Evolutionary conservation across 2,329 filamentous ascomycete genomes (phyloP), one percentile per base, ranked within the genome.

Genomic region (Sporothrix schenckii): DNA sequence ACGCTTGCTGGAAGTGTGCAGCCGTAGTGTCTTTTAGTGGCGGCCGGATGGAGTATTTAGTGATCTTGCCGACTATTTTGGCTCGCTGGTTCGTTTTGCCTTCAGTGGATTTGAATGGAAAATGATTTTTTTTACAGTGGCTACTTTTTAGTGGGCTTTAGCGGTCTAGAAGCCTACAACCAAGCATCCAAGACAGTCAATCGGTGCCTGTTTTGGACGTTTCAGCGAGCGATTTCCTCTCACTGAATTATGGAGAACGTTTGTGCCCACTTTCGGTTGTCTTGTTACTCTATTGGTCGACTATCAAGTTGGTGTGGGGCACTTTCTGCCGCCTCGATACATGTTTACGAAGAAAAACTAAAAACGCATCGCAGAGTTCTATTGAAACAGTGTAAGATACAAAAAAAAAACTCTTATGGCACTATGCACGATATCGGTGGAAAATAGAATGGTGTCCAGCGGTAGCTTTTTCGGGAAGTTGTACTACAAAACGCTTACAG

Each of bases 241-340:
- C 41, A 16, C 56, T 21, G 58, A 16, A 16, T 47, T 63, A 16
- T 27, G 41, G 44, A 1, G 21, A 14, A 5, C 4, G 19, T 16
- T 21, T 4, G 10, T 49, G n/a, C 5, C 61, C 61, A 65, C 44
- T 50, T 14, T 65, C 19, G 3, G 4, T 16, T 16, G 41, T 66
- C 47, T 66, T 66, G 63, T 66, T 66, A 66, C 63, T 52, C 63
- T 27, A 66, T 66, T 66, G 63, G 63, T 19, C 4, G 21, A 7
- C 27, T 24, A 7, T 1, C n/a, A 16, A 16, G 21, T 14, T n/a
- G 41, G 34, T 16, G 56, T 44, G 56, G 56, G 13, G 14, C 58
- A 27, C 56, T 7, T 44, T 13, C 39, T 27, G 13, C 27, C 39
- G 21, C 34, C 4, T 34, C 34, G 34, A 34, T 34, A 6, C 34